phyloP scores from a whole-genome alignment of 805 yeast genomes.

The Hanseniaspora guilliermondii region DNA sequence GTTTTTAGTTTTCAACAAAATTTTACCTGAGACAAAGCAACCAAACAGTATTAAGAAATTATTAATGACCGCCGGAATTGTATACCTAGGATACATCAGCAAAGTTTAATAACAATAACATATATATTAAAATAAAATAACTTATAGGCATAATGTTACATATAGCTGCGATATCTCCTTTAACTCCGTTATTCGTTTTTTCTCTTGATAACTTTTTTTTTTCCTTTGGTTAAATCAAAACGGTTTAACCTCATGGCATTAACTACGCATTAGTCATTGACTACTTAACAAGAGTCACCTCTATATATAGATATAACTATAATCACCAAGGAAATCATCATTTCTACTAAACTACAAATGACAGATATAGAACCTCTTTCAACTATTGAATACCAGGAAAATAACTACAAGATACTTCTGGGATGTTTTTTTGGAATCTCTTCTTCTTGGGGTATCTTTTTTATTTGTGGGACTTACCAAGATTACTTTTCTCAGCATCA shows the following conservation, averaged over 20 bases:
- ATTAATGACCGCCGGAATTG: not conserved
- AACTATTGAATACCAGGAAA: constrained; percentile 6
- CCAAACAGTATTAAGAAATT: constrained; percentile 4
- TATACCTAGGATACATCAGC: constrained; percentile 2
- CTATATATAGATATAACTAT: no score
- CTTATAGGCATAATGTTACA: not conserved
- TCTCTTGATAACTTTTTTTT: no score
- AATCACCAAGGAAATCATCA: no score
- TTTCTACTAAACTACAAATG: no score
- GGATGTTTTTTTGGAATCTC: constrained; percentile 38
- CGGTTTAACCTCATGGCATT: no score
- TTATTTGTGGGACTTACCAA: constrained; percentile 55
- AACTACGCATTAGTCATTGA: no score
- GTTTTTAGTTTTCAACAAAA: constrained; percentile 12
- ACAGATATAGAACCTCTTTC: not conserved
- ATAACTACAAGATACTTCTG: not conserved
- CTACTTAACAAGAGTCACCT: no score
- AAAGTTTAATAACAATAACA: not conserved
- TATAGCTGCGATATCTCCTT: no score
- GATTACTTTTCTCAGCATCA: constrained; percentile 47
- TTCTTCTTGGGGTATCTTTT: constrained; percentile 52
- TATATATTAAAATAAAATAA: not conserved
- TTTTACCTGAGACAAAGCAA: constrained; percentile 9
- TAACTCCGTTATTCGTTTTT: no score
- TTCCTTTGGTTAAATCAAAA: no score